Percentiles rank a stretch among this genome's conserved stretches.
Conservation (phyloP, 768 basidiomycete genomes). For the Serendipita indica region DNA sequence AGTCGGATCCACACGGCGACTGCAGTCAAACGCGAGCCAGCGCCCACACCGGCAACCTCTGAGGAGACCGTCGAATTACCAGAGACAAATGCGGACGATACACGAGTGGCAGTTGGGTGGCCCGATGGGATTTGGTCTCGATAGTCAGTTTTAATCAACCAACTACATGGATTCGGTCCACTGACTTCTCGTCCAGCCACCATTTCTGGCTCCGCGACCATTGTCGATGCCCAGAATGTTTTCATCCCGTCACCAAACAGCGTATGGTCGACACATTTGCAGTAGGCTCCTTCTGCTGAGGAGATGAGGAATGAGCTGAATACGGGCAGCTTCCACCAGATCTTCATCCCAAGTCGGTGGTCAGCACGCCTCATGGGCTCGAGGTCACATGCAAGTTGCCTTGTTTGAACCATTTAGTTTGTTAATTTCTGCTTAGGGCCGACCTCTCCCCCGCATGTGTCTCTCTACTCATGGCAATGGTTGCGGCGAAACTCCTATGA, state of each 20-base stretch:
- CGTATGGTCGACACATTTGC: slow-evolving; percentile 76
- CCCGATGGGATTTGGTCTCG: slow-evolving; percentile 53
- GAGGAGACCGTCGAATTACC: not conserved
- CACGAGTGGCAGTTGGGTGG: slow-evolving; percentile 59
- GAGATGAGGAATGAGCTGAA: not conserved
- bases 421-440: slow-evolving; percentile 30
- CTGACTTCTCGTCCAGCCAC: slow-evolving; percentile 40
- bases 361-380: slow-evolving; percentile 46
- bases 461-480: slow-evolving; percentile 81
- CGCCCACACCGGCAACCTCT: not conserved
- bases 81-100: slow-evolving; percentile 27
- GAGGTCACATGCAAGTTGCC: slow-evolving; percentile 52
- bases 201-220: slow-evolving; percentile 88
- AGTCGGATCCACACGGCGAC: too few relatives aligned
- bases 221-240: slow-evolving; percentile 76
- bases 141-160: slow-evolving; percentile 40
- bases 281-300: slow-evolving; percentile 27
- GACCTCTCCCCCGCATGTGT: slow-evolving; percentile 48
- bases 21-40: too few relatives aligned
- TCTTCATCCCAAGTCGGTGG: slow-evolving; percentile 46
- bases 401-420: not conserved
- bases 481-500: slow-evolving; percentile 67
- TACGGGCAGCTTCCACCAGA: slow-evolving; percentile 52
- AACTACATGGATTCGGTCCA: not conserved
- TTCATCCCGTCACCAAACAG: slow-evolving; percentile 80